These are phyloP conservation scores for Solanum aculeatissimum DNA, from an alignment of 305 asterid species.

Conservation along the genomic window DNA sequence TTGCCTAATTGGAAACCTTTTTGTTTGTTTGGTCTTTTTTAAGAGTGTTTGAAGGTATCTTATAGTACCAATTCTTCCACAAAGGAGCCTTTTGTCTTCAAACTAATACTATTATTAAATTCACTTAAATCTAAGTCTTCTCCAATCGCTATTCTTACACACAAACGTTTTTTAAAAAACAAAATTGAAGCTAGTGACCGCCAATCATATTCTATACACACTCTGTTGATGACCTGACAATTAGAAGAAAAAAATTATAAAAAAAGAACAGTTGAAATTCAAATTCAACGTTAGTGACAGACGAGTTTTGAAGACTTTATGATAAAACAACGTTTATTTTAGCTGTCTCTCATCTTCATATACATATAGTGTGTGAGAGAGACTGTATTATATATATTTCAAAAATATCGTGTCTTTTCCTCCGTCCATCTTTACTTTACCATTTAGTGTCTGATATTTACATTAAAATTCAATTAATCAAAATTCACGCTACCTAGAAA, in stretches of 20 bases:
- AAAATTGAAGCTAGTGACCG: not conserved
- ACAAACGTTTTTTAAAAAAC: not conserved
- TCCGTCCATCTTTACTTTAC: no score
- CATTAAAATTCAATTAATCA: not conserved
- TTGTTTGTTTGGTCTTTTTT: not conserved
- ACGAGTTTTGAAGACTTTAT: slow-evolving; percentile 7
- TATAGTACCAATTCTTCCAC: not conserved
- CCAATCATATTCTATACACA: not conserved
- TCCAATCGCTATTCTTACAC: not conserved
- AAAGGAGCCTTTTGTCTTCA: not conserved
- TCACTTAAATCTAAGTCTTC: slow-evolving; percentile 1
- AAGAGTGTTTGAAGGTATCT: not conserved
- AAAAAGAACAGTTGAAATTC: slow-evolving; percentile 5
- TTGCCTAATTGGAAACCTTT: not conserved
- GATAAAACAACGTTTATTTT: not conserved
- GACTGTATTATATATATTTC: not conserved
- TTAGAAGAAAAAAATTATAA: not conserved
- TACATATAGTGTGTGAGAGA: not conserved
- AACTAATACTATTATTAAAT: not conserved
- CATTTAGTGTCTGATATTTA: no score
- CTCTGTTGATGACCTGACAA: not conserved
- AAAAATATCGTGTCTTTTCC: not conserved
- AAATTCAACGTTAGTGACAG: slow-evolving; percentile 28
- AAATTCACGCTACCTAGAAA: accelerated
- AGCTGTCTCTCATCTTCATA: slow-evolving; percentile 2